Percentiles rank a stretch among this genome's conserved stretches.
Conservation (phyloP, 495 filamentous ascomycete species). For the Trichoderma reesei region DNA sequence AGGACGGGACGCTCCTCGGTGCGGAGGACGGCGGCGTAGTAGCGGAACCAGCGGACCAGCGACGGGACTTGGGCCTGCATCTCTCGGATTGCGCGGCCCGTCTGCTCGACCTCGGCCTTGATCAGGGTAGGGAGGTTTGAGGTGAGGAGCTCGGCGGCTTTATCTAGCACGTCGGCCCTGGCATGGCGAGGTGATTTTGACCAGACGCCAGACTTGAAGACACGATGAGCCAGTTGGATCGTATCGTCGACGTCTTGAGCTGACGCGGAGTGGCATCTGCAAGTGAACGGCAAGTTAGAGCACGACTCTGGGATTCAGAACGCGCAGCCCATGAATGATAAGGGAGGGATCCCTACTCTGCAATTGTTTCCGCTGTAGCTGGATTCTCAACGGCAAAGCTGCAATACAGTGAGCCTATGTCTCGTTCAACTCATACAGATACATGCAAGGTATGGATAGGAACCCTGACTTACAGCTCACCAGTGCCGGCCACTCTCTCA, state of each 20-base stretch:
- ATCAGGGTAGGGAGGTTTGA: conserved; percentile 41
- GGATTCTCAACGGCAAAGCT: background rate
- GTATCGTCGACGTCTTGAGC: conserved; percentile 35
- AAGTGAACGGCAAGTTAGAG: background rate
- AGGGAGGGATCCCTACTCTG: background rate
- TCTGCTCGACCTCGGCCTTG: conserved; percentile 49
- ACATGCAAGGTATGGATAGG: background rate
- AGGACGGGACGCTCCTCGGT: conserved; percentile 51
- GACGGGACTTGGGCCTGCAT: conserved; percentile 56
- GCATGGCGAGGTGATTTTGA: conserved; percentile 41
- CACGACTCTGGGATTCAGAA: background rate
- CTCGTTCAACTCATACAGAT: background rate
- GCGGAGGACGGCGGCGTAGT: conserved; percentile 50
- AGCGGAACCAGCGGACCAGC: conserved; percentile 54
- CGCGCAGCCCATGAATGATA: background rate
- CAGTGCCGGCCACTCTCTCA: conserved; percentile 16
- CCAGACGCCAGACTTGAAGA: conserved; percentile 49
- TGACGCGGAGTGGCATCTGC: conserved; percentile 43
- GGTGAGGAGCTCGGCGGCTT: conserved; percentile 41
- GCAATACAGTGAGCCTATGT: background rate
- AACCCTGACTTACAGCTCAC: background rate
- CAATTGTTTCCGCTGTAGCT: background rate
- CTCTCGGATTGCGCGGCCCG: conserved; percentile 52
- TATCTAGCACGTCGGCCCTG: conserved; percentile 48
- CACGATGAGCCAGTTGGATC: conserved; percentile 33